Base-by-base conservation (phyloP, 176 grass and related monocot genomes). In the Saccharum officinarum region DNA sequence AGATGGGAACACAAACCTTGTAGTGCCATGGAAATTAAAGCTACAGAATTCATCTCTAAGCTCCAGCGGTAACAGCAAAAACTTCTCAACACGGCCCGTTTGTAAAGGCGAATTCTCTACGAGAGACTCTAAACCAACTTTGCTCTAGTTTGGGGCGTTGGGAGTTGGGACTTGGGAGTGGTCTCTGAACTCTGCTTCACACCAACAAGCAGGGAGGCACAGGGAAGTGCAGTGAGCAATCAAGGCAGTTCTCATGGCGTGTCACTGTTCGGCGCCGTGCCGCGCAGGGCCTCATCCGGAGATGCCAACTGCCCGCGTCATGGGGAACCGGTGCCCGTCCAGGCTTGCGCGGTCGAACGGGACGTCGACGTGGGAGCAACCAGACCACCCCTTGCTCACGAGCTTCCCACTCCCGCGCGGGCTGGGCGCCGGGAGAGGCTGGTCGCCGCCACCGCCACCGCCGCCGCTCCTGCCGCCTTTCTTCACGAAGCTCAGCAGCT, bases 401-500 rank as follows among this genome's bases (percentile, higher is more conserved):
- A 80, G 62, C 52, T 90, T 92, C 74, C 71, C 38, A 59, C 73
- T 40, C 25, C 39, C 37, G 12, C 36, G 75, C n/a, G 83, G 47
- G 57, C 82, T 54, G 18, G 52, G 44, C 3, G 37, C 71, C 55
- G 74, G 54, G 28, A 11, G 4, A 8, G 49, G 25, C 83, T 2
- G 71, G 3, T 7, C 47, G 54, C 5, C 73, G 6, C n/a, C n/a
- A 34, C 33, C 33, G 33, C 33, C 33, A 2, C 15, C 66, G 46
- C 20, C 77, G 7, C n/a, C 10, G 80, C 55, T 71, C 26, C 38
- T 80, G 52, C 72, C 76, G 10, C 82, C 71, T 47, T 86, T 92
- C 86, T 67, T 82, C 73, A 90, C 83, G 82, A 85, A 91, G 79
- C 75, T 90, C 28, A 95, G 77, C 77, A 92, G 76, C 80, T 87